phyloP scores from a whole-genome alignment of 768 basidiomycete genomes.

The Hygrophorus pudorinus region DNA sequence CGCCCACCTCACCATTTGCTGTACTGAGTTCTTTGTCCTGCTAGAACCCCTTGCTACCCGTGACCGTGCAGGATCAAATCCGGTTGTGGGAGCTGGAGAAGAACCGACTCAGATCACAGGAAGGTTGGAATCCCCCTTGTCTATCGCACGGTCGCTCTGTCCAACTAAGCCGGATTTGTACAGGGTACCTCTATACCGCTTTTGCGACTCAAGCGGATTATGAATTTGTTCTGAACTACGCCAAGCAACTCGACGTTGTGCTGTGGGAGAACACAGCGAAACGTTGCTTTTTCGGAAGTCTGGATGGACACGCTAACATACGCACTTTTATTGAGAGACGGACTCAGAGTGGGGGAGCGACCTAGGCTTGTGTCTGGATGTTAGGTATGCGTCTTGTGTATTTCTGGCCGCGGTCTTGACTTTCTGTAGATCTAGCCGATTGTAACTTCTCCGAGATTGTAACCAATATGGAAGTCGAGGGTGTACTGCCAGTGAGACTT shows the following conservation, averaged over 20 bases:
- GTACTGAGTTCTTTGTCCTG: conserved; percentile 3
- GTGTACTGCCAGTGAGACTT: too few species aligned
- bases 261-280: conserved; percentile 71
- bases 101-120: conserved; percentile 79
- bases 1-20: conserved; percentile 1
- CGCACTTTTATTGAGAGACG: conserved; percentile 72
- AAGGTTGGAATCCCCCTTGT: conserved; percentile 45
- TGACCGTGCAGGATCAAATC: conserved; percentile 97
- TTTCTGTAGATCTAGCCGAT: neutral
- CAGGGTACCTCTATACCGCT: conserved; percentile 82
- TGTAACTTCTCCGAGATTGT: too few species aligned
- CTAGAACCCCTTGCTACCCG: conserved; percentile 87
- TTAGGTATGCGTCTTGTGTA: conserved; percentile 13
- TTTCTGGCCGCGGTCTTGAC: neutral
- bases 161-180: neutral
- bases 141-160: conserved; percentile 3
- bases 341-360: conserved; percentile 28
- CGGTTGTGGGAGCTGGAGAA: conserved; percentile 95
- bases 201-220: conserved; percentile 86
- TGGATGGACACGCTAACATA: conserved; percentile 72
- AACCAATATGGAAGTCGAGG: too few species aligned
- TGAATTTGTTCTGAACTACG: conserved; percentile 78
- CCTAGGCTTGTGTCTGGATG: neutral
- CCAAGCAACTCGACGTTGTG: conserved; percentile 71
- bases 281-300: conserved; percentile 74